Evolutionary conservation across 768 basidiomycete species (phyloP), one percentile per base, ranked within the genome.

Genomic region (Kwoniella shandongensis): DNA sequence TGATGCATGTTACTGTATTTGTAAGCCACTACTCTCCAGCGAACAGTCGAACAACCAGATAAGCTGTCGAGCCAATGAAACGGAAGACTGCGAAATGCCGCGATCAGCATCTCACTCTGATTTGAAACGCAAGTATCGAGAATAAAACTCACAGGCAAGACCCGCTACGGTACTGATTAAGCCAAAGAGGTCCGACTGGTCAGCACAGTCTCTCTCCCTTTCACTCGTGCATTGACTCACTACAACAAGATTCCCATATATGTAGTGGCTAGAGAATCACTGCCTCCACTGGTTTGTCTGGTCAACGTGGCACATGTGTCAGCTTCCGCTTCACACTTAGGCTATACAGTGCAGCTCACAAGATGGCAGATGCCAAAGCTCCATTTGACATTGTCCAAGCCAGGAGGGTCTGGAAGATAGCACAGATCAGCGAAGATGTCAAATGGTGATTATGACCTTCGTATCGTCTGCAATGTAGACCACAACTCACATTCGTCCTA

Each of bases 191-290:
- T n/a, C n/a, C n/a, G n/a, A n/a, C n/a, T n/a, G n/a, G n/a, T n/a
- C n/a, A 49, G 22, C 7, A 39, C 23, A 1, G 0, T 18, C 23
- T 27, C n/a, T n/a, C n/a, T n/a, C n/a, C n/a, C n/a, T n/a, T n/a
- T n/a, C n/a, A n/a, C n/a, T n/a, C n/a, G n/a, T n/a, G n/a, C n/a
- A n/a, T n/a, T n/a, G 23, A 58, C 71, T 59, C 49, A 73, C 72
- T 86, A 92, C 53, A 97, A 76, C 58, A 96, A 79, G 73, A 92
- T 90, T 15, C 86, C 83, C 86, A 94, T 88, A 73, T 94, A 94
- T 1, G 89, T 89, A 53, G 84, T 85, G 2, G 91, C 88, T 26
- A 84, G 81, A 6, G 73, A 72, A 44, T 75, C 78, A 27, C 81
- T 75, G 1, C 85, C 81, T 27, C 78, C 84, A 22, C 79, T 80